Conservation (phyloP, 306 rosid species). For the Castanospermum australe region DNA sequence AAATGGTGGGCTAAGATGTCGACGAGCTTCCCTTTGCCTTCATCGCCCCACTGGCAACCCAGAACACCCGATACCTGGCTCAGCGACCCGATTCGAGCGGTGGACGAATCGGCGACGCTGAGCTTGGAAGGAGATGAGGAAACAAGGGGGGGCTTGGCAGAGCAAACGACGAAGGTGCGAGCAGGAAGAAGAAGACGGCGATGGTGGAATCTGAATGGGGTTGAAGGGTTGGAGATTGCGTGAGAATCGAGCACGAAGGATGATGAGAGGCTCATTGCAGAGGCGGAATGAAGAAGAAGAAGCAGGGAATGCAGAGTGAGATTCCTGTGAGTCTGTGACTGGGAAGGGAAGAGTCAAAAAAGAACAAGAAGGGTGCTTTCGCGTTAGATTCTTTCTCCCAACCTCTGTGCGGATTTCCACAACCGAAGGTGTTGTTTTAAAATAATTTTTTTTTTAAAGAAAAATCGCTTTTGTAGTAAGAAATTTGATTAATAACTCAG, state of each 20-base stretch:
- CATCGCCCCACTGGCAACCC: slow-evolving; percentile 98
- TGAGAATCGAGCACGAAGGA: slow-evolving; percentile 49
- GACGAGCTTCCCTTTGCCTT: slow-evolving; percentile 95
- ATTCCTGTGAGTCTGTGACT: too few species aligned
- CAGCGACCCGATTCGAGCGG: slow-evolving; percentile 61
- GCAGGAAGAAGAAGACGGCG: neutral
- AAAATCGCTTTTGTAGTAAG: too few species aligned
- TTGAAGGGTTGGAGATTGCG: slow-evolving; percentile 40
- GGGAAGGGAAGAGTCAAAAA: too few species aligned
- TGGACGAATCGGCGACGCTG: slow-evolving; percentile 45
- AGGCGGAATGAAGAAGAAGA: too few species aligned
- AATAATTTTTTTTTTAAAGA: too few species aligned
- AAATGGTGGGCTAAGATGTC: slow-evolving; percentile 90
- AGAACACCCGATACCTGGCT: slow-evolving; percentile 87
- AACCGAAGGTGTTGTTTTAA: too few species aligned
- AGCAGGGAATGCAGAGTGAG: too few species aligned
- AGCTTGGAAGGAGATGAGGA: slow-evolving; percentile 50
- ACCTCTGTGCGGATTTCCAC: too few species aligned
- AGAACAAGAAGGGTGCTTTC: too few species aligned
- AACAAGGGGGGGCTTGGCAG: slow-evolving; percentile 44
- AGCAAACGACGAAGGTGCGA: slow-evolving; percentile 45
- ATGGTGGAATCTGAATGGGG: slow-evolving; percentile 18
- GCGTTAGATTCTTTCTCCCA: too few species aligned
- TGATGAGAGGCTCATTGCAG: slow-evolving; percentile 69
- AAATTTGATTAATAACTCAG: too few species aligned